These are phyloP conservation scores for Phytophthora ohioensis DNA, from an alignment of 352 stramenopile genomes.

Conservation along the genomic window DNA sequence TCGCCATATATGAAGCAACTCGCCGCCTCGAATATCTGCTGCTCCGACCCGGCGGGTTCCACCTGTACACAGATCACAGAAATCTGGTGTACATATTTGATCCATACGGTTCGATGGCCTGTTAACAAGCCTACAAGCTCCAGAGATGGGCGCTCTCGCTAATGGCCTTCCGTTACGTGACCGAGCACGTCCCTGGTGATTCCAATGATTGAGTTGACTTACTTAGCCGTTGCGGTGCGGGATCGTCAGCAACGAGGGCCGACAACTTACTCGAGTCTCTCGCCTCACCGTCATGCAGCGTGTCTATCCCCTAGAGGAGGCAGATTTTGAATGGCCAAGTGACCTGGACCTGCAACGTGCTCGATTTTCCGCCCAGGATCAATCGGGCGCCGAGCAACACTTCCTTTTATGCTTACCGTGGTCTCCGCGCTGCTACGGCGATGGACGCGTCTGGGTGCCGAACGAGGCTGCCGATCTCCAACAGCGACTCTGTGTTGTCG, in stretches of 20 bases:
- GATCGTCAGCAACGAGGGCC: background rate
- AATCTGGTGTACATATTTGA: constrained; percentile 1
- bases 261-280: too few species aligned
- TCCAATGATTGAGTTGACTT: background rate
- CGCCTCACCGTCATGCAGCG: too few species aligned
- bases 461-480: background rate
- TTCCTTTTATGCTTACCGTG: too few species aligned
- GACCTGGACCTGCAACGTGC: too few species aligned
- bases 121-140: constrained; percentile 20
- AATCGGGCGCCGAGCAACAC: too few species aligned
- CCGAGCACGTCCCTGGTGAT: background rate
- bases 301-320: too few species aligned
- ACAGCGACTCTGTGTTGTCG: background rate
- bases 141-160: constrained; percentile 21
- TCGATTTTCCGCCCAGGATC: too few species aligned
- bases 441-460: too few species aligned
- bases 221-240: background rate
- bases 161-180: background rate
- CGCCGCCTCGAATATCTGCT: background rate
- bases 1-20: background rate
- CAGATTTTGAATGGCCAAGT: too few species aligned
- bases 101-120: background rate
- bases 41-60: background rate
- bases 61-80: background rate
- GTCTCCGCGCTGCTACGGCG: too few species aligned